Percentiles rank a stretch among this genome's conserved stretches.
These are phyloP conservation scores for Hymenotorrendiella dingleyae DNA, from an alignment of 2,329 filamentous ascomycete species.

Conservation along the genomic window DNA sequence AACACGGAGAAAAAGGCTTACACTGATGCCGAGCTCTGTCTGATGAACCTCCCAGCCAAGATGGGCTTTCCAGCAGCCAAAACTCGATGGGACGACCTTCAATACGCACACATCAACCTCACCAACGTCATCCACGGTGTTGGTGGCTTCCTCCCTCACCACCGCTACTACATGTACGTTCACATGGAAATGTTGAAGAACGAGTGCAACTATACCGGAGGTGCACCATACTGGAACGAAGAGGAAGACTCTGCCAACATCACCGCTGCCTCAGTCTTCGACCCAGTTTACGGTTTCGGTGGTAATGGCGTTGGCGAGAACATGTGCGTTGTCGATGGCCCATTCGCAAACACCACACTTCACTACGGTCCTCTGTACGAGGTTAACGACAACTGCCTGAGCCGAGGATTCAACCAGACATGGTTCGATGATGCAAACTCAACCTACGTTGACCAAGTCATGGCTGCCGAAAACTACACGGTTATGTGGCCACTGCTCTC, in stretches of 20 bases:
- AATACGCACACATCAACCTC: neutral
- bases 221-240: slow-evolving; percentile 4
- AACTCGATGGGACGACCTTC: neutral
- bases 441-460: too few relatives aligned
- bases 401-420: too few relatives aligned
- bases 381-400: slow-evolving; percentile 18
- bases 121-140: neutral
- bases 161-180: neutral
- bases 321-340: slow-evolving; percentile 9
- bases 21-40: neutral
- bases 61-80: neutral
- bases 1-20: neutral
- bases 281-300: slow-evolving; percentile 7
- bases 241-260: slow-evolving; percentile 1
- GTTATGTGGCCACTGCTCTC: too few relatives aligned
- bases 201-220: neutral
- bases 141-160: neutral
- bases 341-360: slow-evolving; percentile 20
- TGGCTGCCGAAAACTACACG: too few relatives aligned
- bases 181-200: neutral
- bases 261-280: neutral
- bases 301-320: slow-evolving; percentile 2
- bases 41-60: neutral
- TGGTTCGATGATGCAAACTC: too few relatives aligned
- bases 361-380: slow-evolving; percentile 16